Evolutionary conservation across 169 alveolate species (phyloP).

Genomic region (Eimeria brunetti): DNA sequence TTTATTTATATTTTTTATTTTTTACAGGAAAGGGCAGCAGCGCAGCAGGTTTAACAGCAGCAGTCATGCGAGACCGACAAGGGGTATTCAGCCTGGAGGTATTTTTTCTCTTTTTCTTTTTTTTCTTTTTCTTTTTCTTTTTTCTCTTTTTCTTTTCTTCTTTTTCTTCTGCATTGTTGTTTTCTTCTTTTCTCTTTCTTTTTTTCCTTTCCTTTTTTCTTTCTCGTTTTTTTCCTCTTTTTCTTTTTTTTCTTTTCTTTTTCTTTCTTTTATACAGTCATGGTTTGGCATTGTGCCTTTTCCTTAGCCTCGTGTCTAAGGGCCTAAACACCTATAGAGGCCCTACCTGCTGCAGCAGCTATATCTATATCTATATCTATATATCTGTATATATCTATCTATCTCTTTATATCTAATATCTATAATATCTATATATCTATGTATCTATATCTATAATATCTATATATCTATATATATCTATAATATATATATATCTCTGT

Average conservation of each 20-base stretch:
- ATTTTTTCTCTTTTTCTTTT: neutral
- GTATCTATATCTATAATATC: too few relatives aligned
- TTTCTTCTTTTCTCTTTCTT: neutral
- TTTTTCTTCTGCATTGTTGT: neutral
- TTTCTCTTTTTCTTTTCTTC: neutral
- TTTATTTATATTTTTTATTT: too few relatives aligned
- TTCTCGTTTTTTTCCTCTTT: too few relatives aligned
- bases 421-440: too few relatives aligned
- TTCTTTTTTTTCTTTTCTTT: too few relatives aligned
- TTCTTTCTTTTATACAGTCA: too few relatives aligned
- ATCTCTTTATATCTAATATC: too few relatives aligned
- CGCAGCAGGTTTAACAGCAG: constrained; percentile 99
- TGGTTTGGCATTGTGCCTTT: neutral
- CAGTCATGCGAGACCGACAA: constrained; percentile 94
- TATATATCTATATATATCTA: too few relatives aligned
- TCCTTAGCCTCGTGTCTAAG: neutral
- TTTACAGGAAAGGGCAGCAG: constrained; percentile 98
- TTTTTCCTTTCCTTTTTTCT: neutral
- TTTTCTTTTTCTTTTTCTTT: neutral
- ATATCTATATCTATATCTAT: too few relatives aligned
- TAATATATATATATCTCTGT: too few relatives aligned
- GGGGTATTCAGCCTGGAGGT: constrained; percentile 98
- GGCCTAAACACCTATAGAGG: neutral
- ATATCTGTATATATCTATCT: too few relatives aligned
- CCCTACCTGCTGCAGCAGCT: neutral